Evolutionary conservation across 192 early-diverging fungal genomes (phyloP), one percentile per base, ranked within the genome.

Genomic region (Umbelopsis sp.): DNA sequence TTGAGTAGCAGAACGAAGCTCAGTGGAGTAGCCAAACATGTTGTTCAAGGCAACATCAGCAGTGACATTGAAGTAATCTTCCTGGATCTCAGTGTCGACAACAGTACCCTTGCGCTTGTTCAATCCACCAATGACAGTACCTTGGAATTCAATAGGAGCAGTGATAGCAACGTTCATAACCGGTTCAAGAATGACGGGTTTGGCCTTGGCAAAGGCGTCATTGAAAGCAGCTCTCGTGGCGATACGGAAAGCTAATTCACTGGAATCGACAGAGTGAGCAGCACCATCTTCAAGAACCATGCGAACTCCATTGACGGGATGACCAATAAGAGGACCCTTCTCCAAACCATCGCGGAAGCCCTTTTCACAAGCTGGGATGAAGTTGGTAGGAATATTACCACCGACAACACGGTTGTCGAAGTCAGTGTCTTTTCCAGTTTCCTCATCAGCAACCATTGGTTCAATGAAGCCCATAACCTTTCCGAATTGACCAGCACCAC

Each of bases 21-120:
- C 97, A 17, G 95, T 95, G 53, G 96, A 95, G 80, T 96, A 97
- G 22, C 96, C 96, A 91, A 99, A 99, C 97, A 99, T 99, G 68
- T 94, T 94, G 82, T 99, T 99, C 71, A 99, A 81, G 4, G 96
- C 93, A 29, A 99, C 97, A 74, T 96, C 92, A 22, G 92, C 91
- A 49, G 84, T 82, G 31, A 94, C 87, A 22, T 90, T 90, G 56
- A 96, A 93, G 82, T 95, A 95, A 65, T 97, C 96, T 74, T 99
- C 95, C 38, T 92, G 90, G 4, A 95, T 89, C 56, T 96, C 96
- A 1, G 95, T 93, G 75, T 99, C 94, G 38, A 93, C 81, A 70
- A 99, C 95, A 1, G 93, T 94, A 62, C 96, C 97, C 85, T 97
- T 97, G 71, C 97, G 92, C 87, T 97, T 97, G 86, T 99, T 99